Base-by-base conservation (phyloP, 768 basidiomycete genomes). In the Mycena olivaceomarginata region DNA sequence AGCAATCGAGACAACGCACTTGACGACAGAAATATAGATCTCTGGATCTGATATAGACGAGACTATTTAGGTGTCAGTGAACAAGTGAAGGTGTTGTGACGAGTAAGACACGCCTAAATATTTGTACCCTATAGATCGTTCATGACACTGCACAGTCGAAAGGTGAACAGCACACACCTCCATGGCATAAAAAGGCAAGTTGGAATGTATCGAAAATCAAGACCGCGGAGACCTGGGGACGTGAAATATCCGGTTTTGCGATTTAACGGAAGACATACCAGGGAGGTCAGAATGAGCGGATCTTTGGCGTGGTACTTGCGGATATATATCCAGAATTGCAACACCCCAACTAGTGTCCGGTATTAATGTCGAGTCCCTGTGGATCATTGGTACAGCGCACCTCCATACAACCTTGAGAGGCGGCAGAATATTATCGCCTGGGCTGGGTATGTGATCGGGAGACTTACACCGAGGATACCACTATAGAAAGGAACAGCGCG, bases 251-350 rank as follows among this genome's bases (percentile, higher is more conserved):
- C 41, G 45, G 64, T 51, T 22, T 16, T 16, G 22, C 15, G 16
- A 37, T 37, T 5, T 4, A 18, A 2, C 37, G 5, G n/a, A 56
- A n/a, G 39, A 72, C 77, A 25, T 60, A 79, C 78, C 71, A 79
- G 40, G 7, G 10, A 9, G 13, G 76, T 68, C 0, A 79, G 31
- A 2, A 65, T 9, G 10, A 66, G 0, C 2, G 74, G 31, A 72
- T 79, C 78, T n/a, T 56, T 63, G 5, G 60, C n/a, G 53, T 79
- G 78, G 20, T 79, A 79, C 51, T 74, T 76, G 9, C 78, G 78
- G 43, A 79, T 76, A 63, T 76, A 79, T 67, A 76, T 72, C 74
- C 75, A 79, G 48, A 79, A 79, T 48, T 79, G 78, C 43, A 79
- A 37, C 8, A 73, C 70, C 39, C 74, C 78, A 46, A 67, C 78